A percentile compares a stretch with the other conserved stretches of the same genome.
Evolutionary conservation across 441 rosid species (phyloP).

Genomic region (Bocquillonia castaneifolia): DNA sequence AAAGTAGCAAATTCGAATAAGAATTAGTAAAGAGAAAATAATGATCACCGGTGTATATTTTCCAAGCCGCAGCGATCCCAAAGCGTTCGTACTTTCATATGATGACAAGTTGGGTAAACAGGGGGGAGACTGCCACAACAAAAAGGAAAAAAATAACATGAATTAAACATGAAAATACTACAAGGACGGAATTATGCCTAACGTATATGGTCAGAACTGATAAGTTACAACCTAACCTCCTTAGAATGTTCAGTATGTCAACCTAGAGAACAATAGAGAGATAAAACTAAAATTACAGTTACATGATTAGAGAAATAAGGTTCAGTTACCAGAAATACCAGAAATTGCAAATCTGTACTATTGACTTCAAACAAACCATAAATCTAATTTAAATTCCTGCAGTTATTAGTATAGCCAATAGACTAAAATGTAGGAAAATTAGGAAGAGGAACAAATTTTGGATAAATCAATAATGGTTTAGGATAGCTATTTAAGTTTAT

Average conservation of each 20-base stretch:
- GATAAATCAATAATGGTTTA: background rate
- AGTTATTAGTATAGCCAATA: background rate
- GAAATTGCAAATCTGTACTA: background rate
- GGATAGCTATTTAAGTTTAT: background rate
- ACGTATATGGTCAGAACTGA: background rate
- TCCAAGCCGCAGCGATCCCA: conserved; percentile 68
- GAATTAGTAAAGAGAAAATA: conserved; percentile 21
- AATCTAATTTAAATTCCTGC: background rate
- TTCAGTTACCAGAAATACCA: conserved; percentile 4
- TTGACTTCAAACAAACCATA: conserved; percentile 2
- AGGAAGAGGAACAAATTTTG: background rate
- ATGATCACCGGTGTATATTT: conserved; percentile 58
- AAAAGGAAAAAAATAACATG: conserved; percentile 22
- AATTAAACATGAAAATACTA: background rate
- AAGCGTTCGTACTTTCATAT: conserved; percentile 30
- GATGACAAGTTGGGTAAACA: conserved; percentile 64
- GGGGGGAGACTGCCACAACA: conserved; percentile 49
- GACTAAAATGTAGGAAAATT: background rate
- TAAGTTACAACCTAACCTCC: background rate
- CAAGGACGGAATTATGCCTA: conserved; percentile 4
- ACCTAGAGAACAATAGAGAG: background rate
- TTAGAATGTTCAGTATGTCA: background rate
- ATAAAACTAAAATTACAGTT: no score
- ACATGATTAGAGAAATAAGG: background rate
- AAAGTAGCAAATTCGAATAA: background rate